phyloP scores from a whole-genome alignment of 2,329 filamentous ascomycete species.

The Paramyrothecium roridum region DNA sequence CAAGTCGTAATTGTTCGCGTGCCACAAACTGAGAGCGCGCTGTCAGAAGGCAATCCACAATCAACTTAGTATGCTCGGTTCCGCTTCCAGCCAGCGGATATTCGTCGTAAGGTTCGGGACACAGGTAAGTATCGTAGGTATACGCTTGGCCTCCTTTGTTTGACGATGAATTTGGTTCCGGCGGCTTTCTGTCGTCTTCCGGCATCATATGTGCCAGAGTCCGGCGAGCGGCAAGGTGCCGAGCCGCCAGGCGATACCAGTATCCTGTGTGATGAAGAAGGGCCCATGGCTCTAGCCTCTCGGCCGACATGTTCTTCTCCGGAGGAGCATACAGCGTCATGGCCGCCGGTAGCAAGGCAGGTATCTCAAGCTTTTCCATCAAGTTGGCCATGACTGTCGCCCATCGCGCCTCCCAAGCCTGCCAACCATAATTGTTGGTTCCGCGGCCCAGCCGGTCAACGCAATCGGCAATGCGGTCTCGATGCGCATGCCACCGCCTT shows the following conservation, averaged over 20 bases:
- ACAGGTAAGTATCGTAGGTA: slow-evolving; percentile 64
- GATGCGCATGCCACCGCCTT: slow-evolving; percentile 76
- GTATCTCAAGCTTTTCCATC: slow-evolving; percentile 51
- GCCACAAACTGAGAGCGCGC: slow-evolving; percentile 53
- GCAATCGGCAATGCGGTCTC: slow-evolving; percentile 69
- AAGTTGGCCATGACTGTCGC: slow-evolving; percentile 59
- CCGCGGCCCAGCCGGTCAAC: slow-evolving; percentile 82
- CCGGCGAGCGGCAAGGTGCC: slow-evolving; percentile 52
- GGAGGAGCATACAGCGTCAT: slow-evolving; percentile 48
- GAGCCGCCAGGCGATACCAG: slow-evolving; percentile 61
- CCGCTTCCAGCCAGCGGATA: slow-evolving; percentile 48
- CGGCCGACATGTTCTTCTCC: slow-evolving; percentile 56
- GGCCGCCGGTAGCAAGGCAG: slow-evolving; percentile 43
- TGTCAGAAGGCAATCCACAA: slow-evolving; percentile 48
- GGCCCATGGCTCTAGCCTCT: slow-evolving; percentile 61
- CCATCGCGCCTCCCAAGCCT: slow-evolving; percentile 85
- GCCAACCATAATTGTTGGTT: slow-evolving; percentile 86
- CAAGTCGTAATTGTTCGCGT: slow-evolving; percentile 49
- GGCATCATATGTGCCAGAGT: slow-evolving; percentile 54
- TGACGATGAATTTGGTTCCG: slow-evolving; percentile 43
- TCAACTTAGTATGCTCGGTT: slow-evolving; percentile 53
- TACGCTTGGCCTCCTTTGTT: slow-evolving; percentile 48
- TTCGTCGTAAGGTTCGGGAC: slow-evolving; percentile 60
- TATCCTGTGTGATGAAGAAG: slow-evolving; percentile 64
- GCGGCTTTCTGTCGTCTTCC: slow-evolving; percentile 52